These are phyloP conservation scores for Fraxinus baroniana DNA, from an alignment of 305 asterid genomes.

Conservation along the genomic window DNA sequence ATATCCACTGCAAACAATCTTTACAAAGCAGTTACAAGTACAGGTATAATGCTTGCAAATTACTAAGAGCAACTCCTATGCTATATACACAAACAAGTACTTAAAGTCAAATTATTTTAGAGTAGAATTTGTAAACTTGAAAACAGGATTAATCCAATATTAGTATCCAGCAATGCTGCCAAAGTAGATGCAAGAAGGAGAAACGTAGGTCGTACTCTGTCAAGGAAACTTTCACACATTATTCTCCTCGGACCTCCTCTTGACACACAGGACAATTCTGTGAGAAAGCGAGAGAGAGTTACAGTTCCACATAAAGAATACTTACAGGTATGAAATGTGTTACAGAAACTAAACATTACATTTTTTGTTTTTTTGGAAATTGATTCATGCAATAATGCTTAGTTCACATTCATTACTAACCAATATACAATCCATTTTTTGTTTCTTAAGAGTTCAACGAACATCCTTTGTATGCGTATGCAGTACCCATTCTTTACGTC, in stretches of 20 bases:
- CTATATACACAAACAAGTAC: neutral
- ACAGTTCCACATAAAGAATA: neutral
- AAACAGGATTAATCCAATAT: neutral
- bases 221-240: conserved; percentile 20
- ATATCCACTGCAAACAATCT: neutral
- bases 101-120: neutral
- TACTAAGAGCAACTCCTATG: neutral
- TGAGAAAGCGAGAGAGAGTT: neutral
- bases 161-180: neutral
- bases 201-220: neutral
- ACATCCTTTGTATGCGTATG: neutral
- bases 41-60: neutral
- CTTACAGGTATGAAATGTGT: neutral
- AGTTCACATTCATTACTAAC: neutral
- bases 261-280: conserved; percentile 88
- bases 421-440: neutral
- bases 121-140: conserved; percentile 16
- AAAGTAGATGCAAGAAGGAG: conserved; percentile 8
- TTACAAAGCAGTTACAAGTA: neutral
- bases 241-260: conserved; percentile 70
- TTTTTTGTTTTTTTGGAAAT: neutral
- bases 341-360: neutral
- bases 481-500: neutral
- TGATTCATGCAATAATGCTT: neutral
- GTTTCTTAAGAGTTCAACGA: neutral